phyloP scores from a whole-genome alignment of 768 basidiomycete species.

The Dictyophora rubrovolvata region DNA sequence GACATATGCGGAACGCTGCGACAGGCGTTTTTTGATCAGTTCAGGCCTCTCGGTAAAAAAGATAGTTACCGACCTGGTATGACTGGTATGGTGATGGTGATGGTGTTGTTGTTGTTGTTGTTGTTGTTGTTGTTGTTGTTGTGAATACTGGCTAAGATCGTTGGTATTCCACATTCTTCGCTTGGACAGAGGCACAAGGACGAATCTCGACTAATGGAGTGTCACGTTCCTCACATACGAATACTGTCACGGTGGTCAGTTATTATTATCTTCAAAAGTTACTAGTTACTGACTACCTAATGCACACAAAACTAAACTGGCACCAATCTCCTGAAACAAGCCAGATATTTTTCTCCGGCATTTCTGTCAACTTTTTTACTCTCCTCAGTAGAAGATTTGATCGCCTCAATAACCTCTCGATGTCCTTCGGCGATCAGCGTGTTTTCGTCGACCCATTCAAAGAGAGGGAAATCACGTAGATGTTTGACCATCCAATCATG shows the following conservation, averaged over 20 bases:
- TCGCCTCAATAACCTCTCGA: constrained; percentile 69
- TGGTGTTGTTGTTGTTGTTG: not conserved
- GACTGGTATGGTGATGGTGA: not conserved
- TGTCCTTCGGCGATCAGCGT: constrained; percentile 67
- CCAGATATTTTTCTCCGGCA: constrained; percentile 82
- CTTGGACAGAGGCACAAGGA: no score
- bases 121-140: not conserved
- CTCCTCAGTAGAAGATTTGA: constrained; percentile 85
- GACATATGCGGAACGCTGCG: not conserved
- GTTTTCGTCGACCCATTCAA: constrained; percentile 68
- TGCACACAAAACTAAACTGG: not conserved
- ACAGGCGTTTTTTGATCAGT: not conserved
- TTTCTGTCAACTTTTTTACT: constrained; percentile 95
- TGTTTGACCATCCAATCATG: constrained; percentile 94
- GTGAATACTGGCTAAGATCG: not conserved
- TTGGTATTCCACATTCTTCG: not conserved
- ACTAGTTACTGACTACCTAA: no score
- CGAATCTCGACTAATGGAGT: no score
- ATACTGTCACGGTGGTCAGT: no score
- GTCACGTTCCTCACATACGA: no score
- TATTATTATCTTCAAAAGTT: no score
- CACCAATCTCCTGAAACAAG: constrained; percentile 69
- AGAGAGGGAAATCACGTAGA: constrained; percentile 79
- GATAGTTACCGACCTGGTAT: not conserved
- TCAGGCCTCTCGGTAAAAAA: not conserved